These are phyloP conservation scores for Cladobotryum protrusum DNA, from an alignment of 2,329 filamentous ascomycete genomes.

Conservation along the genomic window DNA sequence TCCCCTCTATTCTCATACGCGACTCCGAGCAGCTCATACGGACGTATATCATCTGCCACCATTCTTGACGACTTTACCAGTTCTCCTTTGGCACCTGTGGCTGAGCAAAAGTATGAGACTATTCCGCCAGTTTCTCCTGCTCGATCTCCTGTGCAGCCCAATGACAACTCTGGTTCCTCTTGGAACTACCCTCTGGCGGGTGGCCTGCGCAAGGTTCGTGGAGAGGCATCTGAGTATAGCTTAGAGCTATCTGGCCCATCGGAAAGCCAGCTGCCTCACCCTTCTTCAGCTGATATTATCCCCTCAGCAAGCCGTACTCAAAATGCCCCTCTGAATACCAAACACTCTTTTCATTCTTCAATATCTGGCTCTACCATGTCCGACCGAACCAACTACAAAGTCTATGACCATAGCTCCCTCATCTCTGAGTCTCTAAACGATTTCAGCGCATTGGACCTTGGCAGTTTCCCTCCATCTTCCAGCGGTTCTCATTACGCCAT, in stretches of 20 bases:
- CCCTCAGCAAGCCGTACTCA: slow-evolving; percentile 2
- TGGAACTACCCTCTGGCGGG: slow-evolving; percentile 51
- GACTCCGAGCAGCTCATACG: slow-evolving; percentile 43
- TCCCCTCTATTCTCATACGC: slow-evolving; percentile 41
- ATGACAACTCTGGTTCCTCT: slow-evolving; percentile 29
- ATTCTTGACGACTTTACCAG: slow-evolving; percentile 43
- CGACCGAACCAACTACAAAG: slow-evolving; percentile 49
- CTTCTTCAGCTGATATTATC: neutral
- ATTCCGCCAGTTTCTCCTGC: slow-evolving; percentile 15
- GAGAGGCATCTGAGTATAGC: slow-evolving; percentile 10
- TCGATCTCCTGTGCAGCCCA: slow-evolving; percentile 12
- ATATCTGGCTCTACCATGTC: slow-evolving; percentile 39
- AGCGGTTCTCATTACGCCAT: slow-evolving; percentile 47
- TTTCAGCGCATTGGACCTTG: slow-evolving; percentile 25
- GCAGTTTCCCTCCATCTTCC: slow-evolving; percentile 37
- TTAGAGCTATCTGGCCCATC: neutral
- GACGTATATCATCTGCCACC: slow-evolving; percentile 39
- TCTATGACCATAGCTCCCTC: slow-evolving; percentile 43
- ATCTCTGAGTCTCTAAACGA: slow-evolving; percentile 1
- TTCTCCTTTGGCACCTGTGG: slow-evolving; percentile 43
- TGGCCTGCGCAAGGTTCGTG: slow-evolving; percentile 46
- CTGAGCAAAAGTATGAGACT: slow-evolving; percentile 35
- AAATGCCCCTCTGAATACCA: slow-evolving; percentile 17
- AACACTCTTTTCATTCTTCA: slow-evolving; percentile 22
- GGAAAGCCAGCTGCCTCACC: neutral